phyloP scores from a whole-genome alignment of 257 asterid species.

The Capsicum chinense region DNA sequence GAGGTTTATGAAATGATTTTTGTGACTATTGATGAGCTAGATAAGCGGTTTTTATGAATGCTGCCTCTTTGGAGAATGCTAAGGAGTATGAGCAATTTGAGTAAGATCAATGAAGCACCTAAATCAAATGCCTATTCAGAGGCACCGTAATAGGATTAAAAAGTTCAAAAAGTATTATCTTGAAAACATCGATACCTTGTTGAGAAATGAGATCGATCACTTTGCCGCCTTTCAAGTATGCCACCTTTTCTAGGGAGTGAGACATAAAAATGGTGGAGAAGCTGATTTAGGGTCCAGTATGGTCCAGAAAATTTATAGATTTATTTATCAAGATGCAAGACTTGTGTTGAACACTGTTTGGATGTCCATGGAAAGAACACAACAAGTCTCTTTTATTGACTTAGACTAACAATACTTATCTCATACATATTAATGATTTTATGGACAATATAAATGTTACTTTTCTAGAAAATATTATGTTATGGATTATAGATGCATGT shows the following conservation, averaged over 20 bases:
- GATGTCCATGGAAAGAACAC: not conserved
- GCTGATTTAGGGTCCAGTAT: not conserved
- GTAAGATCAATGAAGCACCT: not conserved
- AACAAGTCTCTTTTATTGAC: not conserved
- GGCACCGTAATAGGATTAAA: not conserved
- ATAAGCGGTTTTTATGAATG: not conserved
- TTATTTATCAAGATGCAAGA: not conserved
- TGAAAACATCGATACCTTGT: not conserved
- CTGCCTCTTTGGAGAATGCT: not conserved
- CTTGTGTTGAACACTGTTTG: not conserved
- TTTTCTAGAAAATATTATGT: not conserved
- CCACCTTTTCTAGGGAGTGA: not conserved
- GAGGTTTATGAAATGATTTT: not conserved
- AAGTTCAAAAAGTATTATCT: not conserved
- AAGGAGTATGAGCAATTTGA: not conserved
- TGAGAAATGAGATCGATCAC: not conserved
- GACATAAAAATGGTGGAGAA: not conserved
- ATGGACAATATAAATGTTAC: not conserved
- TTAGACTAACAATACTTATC: not conserved
- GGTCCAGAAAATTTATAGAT: not conserved
- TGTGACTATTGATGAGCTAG: not conserved
- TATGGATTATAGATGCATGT: not conserved
- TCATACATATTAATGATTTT: not conserved
- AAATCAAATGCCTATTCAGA: not conserved
- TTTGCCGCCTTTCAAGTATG: slow-evolving; percentile 4